Percentiles rank a stretch among this genome's conserved stretches.
Evolutionary conservation across 140 eudicot species (phyloP).

Genomic region (Anethum foeniculum): DNA sequence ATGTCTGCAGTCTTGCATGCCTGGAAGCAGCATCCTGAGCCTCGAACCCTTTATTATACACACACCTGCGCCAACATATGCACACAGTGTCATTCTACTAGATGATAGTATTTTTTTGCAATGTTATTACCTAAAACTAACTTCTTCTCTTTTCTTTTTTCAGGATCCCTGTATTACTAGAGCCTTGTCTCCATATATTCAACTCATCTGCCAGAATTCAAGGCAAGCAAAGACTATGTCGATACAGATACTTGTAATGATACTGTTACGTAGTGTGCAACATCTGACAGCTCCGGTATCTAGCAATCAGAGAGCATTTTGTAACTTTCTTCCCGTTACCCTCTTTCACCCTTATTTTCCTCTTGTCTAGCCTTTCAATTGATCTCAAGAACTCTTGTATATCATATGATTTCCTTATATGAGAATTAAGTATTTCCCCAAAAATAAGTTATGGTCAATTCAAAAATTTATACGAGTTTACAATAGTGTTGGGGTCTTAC

Average conservation of each 20-base stretch:
- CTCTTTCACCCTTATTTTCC: background rate
- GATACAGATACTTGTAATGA: background rate
- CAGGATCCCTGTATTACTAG: constrained; percentile 87
- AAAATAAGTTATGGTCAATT: background rate
- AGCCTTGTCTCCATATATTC: background rate
- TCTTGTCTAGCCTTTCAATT: background rate
- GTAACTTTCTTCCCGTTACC: background rate
- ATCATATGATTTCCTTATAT: background rate
- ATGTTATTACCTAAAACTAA: background rate
- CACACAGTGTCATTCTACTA: background rate
- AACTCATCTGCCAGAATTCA: background rate
- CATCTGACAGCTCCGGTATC: background rate
- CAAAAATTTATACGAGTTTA: background rate
- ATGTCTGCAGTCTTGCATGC: background rate
- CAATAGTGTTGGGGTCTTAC: too few species aligned
- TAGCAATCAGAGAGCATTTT: background rate
- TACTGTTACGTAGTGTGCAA: constrained; percentile 1
- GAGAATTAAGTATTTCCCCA: background rate
- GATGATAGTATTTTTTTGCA: background rate
- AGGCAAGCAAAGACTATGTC: background rate
- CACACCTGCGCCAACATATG: background rate
- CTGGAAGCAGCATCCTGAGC: background rate
- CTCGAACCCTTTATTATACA: background rate
- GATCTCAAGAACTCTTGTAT: constrained; percentile 2
- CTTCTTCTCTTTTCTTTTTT: constrained; percentile 1